Base-by-base conservation (phyloP, 495 filamentous ascomycete genomes). In the Hypoxylon lenormandii region DNA sequence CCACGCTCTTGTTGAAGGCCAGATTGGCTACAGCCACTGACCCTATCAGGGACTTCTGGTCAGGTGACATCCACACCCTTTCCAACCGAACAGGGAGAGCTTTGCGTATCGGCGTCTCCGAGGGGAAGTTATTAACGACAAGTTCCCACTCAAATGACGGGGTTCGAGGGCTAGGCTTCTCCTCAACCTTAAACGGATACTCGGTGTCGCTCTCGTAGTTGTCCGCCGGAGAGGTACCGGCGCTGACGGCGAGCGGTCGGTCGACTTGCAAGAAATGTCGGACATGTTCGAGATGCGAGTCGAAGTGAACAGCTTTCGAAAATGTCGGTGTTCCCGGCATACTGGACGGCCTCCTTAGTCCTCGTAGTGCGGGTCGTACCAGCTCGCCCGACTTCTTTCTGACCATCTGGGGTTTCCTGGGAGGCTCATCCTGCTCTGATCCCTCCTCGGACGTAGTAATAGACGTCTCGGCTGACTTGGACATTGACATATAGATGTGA, bases 311-410 rank as follows among this genome's bases (percentile, higher is more conserved):
- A 6, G 90, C 90, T 77, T 98, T 98, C 33, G 90, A 88, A 76
- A 93, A 98, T 0, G 94, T 96, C 0, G 95, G 95, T 5, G 95
- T 98, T 11, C 96, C 96, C 5, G 95, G 95, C 93, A 98, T 96
- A 78, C 94, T 97, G 0, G 91, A 96, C 0, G 93, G 94, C 42
- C 96, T 89, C 62, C 92, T 85, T 49, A 87, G 85, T 2, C 89
- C 88, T 50, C 94, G 89, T 40, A 98, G 83, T 1, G 95, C 96
- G 4, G 95, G 96, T 67, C 94, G 89, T 52, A 98, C 95, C 51
- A 98, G 85, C 78, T 98, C 95, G 21, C 95, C 95, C 38, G 95
- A 98, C 84, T 98, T 98, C 84, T 98, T 98, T 58, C 95, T 88
- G 53, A 98, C 88, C 89, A 98, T 92, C 18, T 88, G 88, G 18